Percentiles rank a stretch among this genome's conserved stretches.
phyloP scores from a whole-genome alignment of 352 stramenopile species.

The Elongisporangium prolatum region DNA sequence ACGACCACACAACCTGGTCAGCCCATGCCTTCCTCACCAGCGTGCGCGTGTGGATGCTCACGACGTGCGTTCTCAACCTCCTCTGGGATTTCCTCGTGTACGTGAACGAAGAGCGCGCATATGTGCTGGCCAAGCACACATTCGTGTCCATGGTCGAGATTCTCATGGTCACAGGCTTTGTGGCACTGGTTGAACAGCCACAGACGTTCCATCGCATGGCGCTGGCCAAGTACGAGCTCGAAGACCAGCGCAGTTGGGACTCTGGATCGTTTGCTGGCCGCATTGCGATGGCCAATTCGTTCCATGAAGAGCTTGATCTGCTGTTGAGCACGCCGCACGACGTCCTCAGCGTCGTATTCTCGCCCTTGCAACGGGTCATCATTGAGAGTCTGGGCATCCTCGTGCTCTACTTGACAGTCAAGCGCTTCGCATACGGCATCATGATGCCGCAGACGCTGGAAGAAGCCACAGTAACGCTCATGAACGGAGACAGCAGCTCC shows the following conservation, averaged over 20 bases:
- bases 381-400: conserved; percentile 20
- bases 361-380: conserved; percentile 28
- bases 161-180: conserved; percentile 18
- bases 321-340: conserved; percentile 21
- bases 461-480: conserved; percentile 5
- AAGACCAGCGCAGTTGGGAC: conserved; percentile 33
- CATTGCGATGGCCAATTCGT: conserved; percentile 36
- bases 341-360: conserved; percentile 23
- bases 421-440: conserved; percentile 13
- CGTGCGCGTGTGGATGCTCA: conserved; percentile 48
- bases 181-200: conserved; percentile 19
- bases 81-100: conserved; percentile 28
- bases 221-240: conserved; percentile 25
- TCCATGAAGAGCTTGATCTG: conserved; percentile 45
- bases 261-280: conserved; percentile 20
- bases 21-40: conserved; percentile 22
- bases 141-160: conserved; percentile 38
- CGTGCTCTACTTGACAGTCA: conserved; percentile 13
- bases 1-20: conserved; percentile 10
- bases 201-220: conserved; percentile 20
- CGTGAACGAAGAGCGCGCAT: conserved; percentile 33
- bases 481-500: background rate
- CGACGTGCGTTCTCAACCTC: conserved; percentile 27
- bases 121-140: conserved; percentile 27
- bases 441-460: conserved; percentile 4